phyloP scores from a whole-genome alignment of 371 early-diverging fungal species.

The Phascolomyces articulosus region DNA sequence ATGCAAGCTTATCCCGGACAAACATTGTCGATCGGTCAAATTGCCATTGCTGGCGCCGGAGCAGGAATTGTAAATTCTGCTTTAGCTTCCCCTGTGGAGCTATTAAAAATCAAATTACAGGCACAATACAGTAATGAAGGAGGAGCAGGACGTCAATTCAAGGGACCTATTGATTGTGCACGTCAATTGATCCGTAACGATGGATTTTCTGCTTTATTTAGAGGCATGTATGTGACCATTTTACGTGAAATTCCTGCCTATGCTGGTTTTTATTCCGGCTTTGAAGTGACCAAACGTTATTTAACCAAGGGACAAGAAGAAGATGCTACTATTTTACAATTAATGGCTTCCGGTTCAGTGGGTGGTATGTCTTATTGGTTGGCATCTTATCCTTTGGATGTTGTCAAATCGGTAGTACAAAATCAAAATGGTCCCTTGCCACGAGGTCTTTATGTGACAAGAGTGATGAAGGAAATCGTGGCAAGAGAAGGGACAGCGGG shows the following conservation, averaged over 20 bases:
- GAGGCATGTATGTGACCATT: constrained; percentile 82
- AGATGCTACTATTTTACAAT: constrained; percentile 50
- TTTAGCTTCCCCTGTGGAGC: constrained; percentile 81
- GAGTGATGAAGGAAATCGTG: constrained; percentile 54
- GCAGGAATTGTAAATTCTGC: constrained; percentile 76
- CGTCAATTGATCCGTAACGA: constrained; percentile 61
- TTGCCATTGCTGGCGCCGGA: constrained; percentile 80
- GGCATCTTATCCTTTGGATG: constrained; percentile 84
- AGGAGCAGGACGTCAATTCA: constrained; percentile 17
- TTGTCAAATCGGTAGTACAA: constrained; percentile 78
- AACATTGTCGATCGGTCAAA: constrained; percentile 56
- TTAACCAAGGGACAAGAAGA: constrained; percentile 46
- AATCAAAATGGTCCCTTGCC: constrained; percentile 27
- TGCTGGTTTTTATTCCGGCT: constrained; percentile 84
- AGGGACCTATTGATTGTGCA: constrained; percentile 73
- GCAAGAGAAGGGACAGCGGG: constrained; percentile 56
- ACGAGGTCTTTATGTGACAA: constrained; percentile 62
- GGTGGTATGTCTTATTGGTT: constrained; percentile 84
- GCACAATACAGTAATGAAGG: constrained; percentile 63
- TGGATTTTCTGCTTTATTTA: constrained; percentile 72
- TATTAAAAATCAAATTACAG: constrained; percentile 83
- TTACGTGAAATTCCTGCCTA: constrained; percentile 83
- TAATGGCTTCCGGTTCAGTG: constrained; percentile 77
- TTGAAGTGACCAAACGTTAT: constrained; percentile 72
- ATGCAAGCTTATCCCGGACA: constrained; percentile 47